Evolutionary conservation across 805 yeast genomes (phyloP).

Genomic region (Wickerhamomyces chaumierensis): DNA sequence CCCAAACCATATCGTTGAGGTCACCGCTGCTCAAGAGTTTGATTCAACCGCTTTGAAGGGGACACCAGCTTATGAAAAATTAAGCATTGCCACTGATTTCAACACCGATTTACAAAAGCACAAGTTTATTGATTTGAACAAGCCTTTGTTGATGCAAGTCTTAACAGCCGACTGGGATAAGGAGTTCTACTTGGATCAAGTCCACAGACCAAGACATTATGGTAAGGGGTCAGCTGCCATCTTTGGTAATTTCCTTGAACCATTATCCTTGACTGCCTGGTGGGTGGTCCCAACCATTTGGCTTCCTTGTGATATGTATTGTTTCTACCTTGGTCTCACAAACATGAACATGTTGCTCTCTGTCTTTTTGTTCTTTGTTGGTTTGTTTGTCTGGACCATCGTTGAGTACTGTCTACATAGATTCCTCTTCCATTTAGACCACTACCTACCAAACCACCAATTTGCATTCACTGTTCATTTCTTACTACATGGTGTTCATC

Average conservation of each 20-base stretch:
- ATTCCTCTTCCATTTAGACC: conserved; percentile 86
- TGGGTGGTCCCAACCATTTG: conserved; percentile 81
- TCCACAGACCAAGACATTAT: conserved; percentile 95
- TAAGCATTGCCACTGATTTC: conserved; percentile 73
- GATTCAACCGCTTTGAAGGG: conserved; percentile 50
- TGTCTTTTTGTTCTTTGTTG: conserved; percentile 54
- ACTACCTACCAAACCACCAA: conserved; percentile 72
- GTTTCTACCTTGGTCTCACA: conserved; percentile 47
- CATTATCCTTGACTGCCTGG: conserved; percentile 88
- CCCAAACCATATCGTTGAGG: conserved; percentile 48
- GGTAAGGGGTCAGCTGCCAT: conserved; percentile 95
- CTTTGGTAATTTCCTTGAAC: conserved; percentile 92
- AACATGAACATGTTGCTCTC: conserved; percentile 35
- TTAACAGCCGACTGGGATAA: conserved; percentile 64
- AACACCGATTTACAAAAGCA: conserved; percentile 61
- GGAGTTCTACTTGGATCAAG: conserved; percentile 89
- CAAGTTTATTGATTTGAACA: conserved; percentile 74
- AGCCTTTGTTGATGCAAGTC: conserved; percentile 76
- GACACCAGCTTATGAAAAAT: conserved; percentile 61
- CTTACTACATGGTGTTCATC: conserved; percentile 91
- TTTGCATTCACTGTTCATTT: conserved; percentile 74
- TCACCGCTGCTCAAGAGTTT: conserved; percentile 33
- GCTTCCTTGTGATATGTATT: conserved; percentile 68
- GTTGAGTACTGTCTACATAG: conserved; percentile 85
- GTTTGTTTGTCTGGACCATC: conserved; percentile 89